Evolutionary conservation across 2,329 filamentous ascomycete species (phyloP), one percentile per base, ranked within the genome.

Genomic region (Alternaria ventricosa): DNA sequence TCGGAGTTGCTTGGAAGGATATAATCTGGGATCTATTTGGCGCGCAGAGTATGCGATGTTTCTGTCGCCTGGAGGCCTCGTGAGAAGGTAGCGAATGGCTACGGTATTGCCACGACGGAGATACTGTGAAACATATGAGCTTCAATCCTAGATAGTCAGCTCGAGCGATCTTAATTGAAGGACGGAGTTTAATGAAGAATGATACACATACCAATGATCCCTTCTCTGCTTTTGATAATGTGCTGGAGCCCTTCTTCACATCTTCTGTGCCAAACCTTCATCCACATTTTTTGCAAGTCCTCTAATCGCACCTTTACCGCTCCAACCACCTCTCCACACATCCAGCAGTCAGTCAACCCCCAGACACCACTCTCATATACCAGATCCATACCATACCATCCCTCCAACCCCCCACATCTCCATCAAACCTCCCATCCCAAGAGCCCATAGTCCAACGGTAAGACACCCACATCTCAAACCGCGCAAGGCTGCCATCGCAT

Each of bases 371-470:
- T 25, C 8, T 6, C 23, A 3, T 6, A 25, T 25, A 25, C 23
- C 23, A 25, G 8, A 6, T 5, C 8, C 23, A 25, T 25, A 25
- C 23, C 6, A 25, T 28, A 28, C 27, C 10, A 5, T 10, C 27
- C 10, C 27, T 28, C 27, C 27, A 28, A 28, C 27, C 11, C 27
- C 27, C 12, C 33, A 41, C 9, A 18, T 2, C 36, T 41, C 36
- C 36, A 41, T 41, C 36, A 41, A 18, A 41, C 9, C 8, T 11
- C 28, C 28, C 36, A 41, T 9, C 11, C 4, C 18, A 15, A 18
- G 36, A 41, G 36, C 36, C 33, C 20, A 22, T 47, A 47, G 44
- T 47, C 44, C 18, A 47, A 23, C 22, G 44, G 44, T 47, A 47
- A 47, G 44, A 47, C 20, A 47, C 44, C 44, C 44, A 23, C 44